A percentile compares a stretch with the other conserved stretches of the same genome.
Evolutionary conservation across 805 yeast species (phyloP).

Genomic region (Yarrowia hollandica): DNA sequence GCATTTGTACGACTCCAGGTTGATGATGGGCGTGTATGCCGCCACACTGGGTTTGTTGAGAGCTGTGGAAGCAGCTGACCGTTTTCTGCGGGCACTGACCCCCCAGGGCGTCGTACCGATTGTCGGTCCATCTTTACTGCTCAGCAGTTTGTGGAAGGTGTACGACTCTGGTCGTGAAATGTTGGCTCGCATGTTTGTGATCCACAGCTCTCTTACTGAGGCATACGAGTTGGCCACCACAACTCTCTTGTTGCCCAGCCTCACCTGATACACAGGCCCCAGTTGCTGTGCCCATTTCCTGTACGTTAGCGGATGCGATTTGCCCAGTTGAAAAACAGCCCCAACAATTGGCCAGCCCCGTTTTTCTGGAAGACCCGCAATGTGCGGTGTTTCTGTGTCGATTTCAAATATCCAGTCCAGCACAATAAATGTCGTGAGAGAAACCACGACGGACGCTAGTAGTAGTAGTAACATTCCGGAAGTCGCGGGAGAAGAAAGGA

Average conservation of each 20-base stretch:
- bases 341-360: conserved; percentile 57
- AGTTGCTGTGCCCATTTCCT: conserved; percentile 48
- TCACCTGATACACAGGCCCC: conserved; percentile 56
- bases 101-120: conserved; percentile 50
- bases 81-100: conserved; percentile 43
- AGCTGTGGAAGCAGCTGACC: conserved; percentile 45
- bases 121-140: conserved; percentile 47
- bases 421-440: not conserved
- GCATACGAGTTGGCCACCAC: conserved; percentile 68
- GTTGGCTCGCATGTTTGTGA: conserved; percentile 50
- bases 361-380: conserved; percentile 46
- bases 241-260: conserved; percentile 57
- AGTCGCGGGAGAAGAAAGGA: not conserved
- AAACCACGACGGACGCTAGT: not conserved
- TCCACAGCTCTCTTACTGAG: conserved; percentile 57
- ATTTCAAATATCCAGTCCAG: conserved; percentile 31
- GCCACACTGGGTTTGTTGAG: conserved; percentile 45
- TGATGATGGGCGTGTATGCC: conserved; percentile 42
- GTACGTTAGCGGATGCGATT: conserved; percentile 54
- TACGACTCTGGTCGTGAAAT: conserved; percentile 67
- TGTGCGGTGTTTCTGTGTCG: conserved; percentile 31
- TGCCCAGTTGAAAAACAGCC: conserved; percentile 47
- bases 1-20: conserved; percentile 42
- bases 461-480: conserved; percentile 13
- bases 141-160: conserved; percentile 66